Conservation (phyloP, 163 green algal genomes). For the Volvox carteri region DNA sequence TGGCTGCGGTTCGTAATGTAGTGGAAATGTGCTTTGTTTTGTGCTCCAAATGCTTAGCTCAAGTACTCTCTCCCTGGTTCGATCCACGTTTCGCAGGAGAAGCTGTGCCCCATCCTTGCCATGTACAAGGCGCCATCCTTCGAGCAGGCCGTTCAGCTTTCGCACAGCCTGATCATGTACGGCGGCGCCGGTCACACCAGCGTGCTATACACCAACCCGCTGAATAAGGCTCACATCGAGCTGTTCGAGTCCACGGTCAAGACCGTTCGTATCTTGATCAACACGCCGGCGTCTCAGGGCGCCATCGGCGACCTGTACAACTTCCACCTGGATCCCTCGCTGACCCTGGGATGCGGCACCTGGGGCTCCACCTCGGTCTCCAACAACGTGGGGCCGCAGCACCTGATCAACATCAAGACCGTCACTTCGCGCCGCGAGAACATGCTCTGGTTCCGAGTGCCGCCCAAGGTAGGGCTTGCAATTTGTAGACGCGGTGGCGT, state of each 20-base stretch:
- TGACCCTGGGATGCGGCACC: conserved; percentile 81
- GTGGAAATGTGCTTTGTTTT: no score
- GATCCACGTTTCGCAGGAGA: conserved; percentile 74
- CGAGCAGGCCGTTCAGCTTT: conserved; percentile 65
- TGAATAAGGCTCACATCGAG: conserved; percentile 76
- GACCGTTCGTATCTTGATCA: conserved; percentile 81
- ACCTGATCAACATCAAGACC: conserved; percentile 86
- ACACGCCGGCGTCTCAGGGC: conserved; percentile 73
- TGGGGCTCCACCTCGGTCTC: conserved; percentile 80
- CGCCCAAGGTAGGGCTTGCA: conserved; percentile 74
- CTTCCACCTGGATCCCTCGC: conserved; percentile 82
- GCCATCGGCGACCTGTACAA: conserved; percentile 81
- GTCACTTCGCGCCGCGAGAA: conserved; percentile 79
- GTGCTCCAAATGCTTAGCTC: no score
- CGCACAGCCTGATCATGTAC: conserved; percentile 73
- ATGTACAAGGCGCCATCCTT: conserved; percentile 73
- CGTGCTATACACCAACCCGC: conserved; percentile 79
- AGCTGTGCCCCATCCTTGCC: conserved; percentile 82
- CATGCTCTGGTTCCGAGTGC: conserved; percentile 85
- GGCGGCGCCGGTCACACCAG: conserved; percentile 79
- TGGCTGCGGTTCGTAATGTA: no score
- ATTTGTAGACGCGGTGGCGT: no score
- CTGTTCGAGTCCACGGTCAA: conserved; percentile 70
- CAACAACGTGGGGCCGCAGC: conserved; percentile 77
- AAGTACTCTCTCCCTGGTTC: neutral